Evolutionary conservation across 768 basidiomycete species (phyloP).

Genomic region (Mycena chlorophos): DNA sequence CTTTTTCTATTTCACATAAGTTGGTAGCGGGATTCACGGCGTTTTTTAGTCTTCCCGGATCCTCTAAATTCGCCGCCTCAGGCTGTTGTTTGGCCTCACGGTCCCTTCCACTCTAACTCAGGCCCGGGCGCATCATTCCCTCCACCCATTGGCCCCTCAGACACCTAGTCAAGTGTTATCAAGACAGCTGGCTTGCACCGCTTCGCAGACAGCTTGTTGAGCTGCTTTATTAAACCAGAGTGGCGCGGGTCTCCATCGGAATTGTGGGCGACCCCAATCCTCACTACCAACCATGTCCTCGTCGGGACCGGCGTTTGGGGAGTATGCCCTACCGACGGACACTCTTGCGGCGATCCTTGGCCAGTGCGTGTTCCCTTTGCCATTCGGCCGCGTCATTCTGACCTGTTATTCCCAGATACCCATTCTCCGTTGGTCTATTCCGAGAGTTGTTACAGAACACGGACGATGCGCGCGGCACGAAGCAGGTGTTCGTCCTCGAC

Average conservation of each 20-base stretch:
- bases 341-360: conserved; percentile 37
- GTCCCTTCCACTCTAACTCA: no score
- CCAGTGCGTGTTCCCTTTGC: not conserved
- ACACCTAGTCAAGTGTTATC: no score
- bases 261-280: not conserved
- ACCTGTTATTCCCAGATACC: conserved; percentile 36
- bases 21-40: no score
- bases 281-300: not conserved
- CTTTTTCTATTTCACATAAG: no score
- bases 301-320: conserved; percentile 18
- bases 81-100: no score
- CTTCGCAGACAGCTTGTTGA: not conserved
- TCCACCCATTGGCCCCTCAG: no score
- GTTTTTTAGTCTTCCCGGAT: no score
- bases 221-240: not conserved
- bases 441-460: conserved; percentile 51
- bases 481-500: conserved; percentile 46
- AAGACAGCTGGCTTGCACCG: not conserved
- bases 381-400: not conserved
- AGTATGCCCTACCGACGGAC: conserved; percentile 23
- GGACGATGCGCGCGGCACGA: conserved; percentile 45
- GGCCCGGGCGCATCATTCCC: not conserved
- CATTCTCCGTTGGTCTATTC: conserved; percentile 44
- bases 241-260: not conserved
- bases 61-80: no score